Base-by-base conservation (phyloP, 2,329 filamentous ascomycete species). In the Parafenestella ontariensis region DNA sequence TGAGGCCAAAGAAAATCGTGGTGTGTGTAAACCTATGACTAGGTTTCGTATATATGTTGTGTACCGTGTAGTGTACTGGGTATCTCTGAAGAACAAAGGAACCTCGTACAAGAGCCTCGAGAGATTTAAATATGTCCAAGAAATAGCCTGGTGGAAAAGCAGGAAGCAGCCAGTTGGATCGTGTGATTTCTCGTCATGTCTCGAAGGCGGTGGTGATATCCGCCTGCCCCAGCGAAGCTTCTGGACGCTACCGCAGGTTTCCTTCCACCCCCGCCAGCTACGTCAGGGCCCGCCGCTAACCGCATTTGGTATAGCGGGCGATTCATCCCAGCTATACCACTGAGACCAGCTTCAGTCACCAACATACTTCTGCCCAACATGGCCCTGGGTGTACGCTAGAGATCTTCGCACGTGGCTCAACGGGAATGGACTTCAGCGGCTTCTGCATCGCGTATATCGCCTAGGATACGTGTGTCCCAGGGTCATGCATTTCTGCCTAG, bases 151-250 rank as follows among this genome's bases (percentile, higher is more conserved):
- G 26, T 24, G 62, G 65, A 66, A 42, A 45, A 31, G 42, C 58
- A 43, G 46, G 67, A 64, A 61, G 53, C 42, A 60, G 46, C 66
- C 62, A 66, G 68, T 63, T 7, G 53, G 44, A 59, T 68, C 66
- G 58, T 44, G 61, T 62, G 62, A 56, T 56, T 66, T 69, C 69
- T 62, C 29, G 64, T 51, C 29, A 50, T 46, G 37, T 52, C 65
- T 59, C 62, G 54, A 53, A 64, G 49, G 29, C 58, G 45, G 46
- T 63, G 46, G 65, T 60, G 54, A 41, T 50, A 53, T 63, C 56
- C 46, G 54, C 54, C 55, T 54, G 44, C 46, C 47, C 49, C 49
- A 55, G 68, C 47, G 68, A 71, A 67, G 61, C 57, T 71, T 72
- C 69, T 61, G 42, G 68, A 49, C 46, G 26, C 43, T 56, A 56